phyloP scores from a whole-genome alignment of 495 filamentous ascomycete genomes.

The Beverwykella pulmonaria region DNA sequence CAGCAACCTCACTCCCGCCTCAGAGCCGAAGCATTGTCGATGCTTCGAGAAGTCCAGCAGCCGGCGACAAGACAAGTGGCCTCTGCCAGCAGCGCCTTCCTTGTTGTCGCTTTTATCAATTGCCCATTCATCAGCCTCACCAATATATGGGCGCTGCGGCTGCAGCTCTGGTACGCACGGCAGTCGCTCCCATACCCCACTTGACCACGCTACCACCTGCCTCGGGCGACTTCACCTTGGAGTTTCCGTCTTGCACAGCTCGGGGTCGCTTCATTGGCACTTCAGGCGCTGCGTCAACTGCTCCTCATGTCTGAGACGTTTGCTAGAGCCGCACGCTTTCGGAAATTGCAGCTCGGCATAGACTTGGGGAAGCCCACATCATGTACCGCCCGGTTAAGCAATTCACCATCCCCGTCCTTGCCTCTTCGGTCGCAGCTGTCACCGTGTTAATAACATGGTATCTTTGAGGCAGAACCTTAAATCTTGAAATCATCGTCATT shows the following conservation, averaged over 20 bases:
- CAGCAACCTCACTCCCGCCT: neutral
- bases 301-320: neutral
- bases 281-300: neutral
- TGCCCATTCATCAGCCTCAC: neutral
- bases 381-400: neutral
- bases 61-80: neutral
- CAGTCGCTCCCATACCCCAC: neutral
- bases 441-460: no score
- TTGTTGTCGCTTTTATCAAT: neutral
- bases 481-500: no score
- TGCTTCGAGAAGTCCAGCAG: neutral
- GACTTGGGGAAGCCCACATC: neutral
- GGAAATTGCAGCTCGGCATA: neutral
- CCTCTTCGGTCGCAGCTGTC: neutral
- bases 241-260: no score
- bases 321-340: neutral
- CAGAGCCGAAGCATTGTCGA: neutral
- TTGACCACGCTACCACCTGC: no score
- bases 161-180: neutral
- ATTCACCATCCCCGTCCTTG: neutral
- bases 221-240: no score
- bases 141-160: neutral
- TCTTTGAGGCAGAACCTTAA: no score
- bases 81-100: neutral
- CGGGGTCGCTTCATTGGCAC: neutral